Percentiles rank a stretch among this genome's conserved stretches.
phyloP scores from a whole-genome alignment of 2,329 filamentous ascomycete genomes.

The Didymella segeticola region DNA sequence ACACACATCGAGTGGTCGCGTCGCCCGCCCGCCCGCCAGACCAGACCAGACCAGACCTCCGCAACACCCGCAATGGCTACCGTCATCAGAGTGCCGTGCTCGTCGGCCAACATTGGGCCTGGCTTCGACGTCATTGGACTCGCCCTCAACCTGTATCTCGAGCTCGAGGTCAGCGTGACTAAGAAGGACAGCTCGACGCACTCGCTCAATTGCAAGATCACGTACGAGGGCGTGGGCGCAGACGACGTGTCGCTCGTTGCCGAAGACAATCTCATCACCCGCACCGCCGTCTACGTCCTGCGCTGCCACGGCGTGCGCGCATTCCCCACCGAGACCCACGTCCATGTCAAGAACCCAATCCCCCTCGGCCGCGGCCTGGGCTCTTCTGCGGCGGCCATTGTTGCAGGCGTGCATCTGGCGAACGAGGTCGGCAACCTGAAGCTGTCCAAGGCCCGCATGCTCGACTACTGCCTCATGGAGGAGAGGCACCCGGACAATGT shows the following conservation, averaged over 20 bases:
- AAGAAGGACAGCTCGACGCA: conserved; percentile 58
- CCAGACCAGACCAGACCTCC: conserved; percentile 9
- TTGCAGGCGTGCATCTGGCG: conserved; percentile 90
- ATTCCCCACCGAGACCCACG: conserved; percentile 83
- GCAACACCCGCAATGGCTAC: conserved; percentile 44
- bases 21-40: conserved; percentile 4
- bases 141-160: conserved; percentile 90
- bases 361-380: conserved; percentile 90
- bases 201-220: conserved; percentile 85
- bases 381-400: conserved; percentile 94
- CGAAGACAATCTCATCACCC: conserved; percentile 89
- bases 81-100: conserved; percentile 85
- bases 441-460: conserved; percentile 78
- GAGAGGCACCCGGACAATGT: conserved; percentile 65
- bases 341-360: conserved; percentile 96
- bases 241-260: conserved; percentile 83
- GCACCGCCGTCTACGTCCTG: conserved; percentile 92
- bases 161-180: conserved; percentile 80
- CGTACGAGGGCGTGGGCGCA: conserved; percentile 84
- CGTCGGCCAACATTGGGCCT: conserved; percentile 94
- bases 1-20: conserved; percentile 7
- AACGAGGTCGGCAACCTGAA: conserved; percentile 85
- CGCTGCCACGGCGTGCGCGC: conserved; percentile 85
- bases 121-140: conserved; percentile 98
- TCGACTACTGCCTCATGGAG: conserved; percentile 98